Evolutionary conservation across 2,329 filamentous ascomycete species (phyloP), one percentile per base, ranked within the genome.

Genomic region (Stromatinia cepivora): DNA sequence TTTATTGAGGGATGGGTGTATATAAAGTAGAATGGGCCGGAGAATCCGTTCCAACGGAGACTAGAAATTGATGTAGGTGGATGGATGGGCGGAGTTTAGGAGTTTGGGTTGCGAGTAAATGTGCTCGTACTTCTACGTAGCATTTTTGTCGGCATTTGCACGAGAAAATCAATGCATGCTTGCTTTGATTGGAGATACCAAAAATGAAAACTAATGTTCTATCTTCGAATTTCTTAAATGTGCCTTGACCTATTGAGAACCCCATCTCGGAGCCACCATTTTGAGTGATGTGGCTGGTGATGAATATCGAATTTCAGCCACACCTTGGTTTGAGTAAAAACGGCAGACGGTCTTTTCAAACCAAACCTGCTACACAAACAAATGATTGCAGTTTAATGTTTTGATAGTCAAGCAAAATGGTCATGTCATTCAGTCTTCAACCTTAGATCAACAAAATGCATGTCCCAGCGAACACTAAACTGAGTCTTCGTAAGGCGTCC

Each of bases 161-260:
- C 61, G 15, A 52, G n/a, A 13, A 52, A 53, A 42, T n/a, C 15
- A 39, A 36, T 7, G 34, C 22, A 63, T 22, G n/a, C n/a, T 45
- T 59, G 56, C 39, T 52, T 52, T 39, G 61, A 39, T 52, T 64
- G 61, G n/a, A 64, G 34, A 64, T 64, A 53, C 22, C 46, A 52
- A 52, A 36, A 52, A 52, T 52, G 61, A 52, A 42, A 64, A 36
- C 13, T 39, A 52, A 64, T 52, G 15, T 63, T 39, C 31, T 8
- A 28, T 52, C 13, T 63, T 39, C 46, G 9, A 63, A 34, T 61
- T 31, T 17, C 34, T 22, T 5, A 4, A 31, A 46, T n/a, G 17
- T 46, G 4, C 53, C 15, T 22, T 46, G 11, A 13, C 25, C n/a
- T 10, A 22, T 20, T 57, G 54, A 57, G 31, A n/a, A 39, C n/a